Conservation (phyloP, 768 basidiomycete species). For the Tephrocybe sp. region DNA sequence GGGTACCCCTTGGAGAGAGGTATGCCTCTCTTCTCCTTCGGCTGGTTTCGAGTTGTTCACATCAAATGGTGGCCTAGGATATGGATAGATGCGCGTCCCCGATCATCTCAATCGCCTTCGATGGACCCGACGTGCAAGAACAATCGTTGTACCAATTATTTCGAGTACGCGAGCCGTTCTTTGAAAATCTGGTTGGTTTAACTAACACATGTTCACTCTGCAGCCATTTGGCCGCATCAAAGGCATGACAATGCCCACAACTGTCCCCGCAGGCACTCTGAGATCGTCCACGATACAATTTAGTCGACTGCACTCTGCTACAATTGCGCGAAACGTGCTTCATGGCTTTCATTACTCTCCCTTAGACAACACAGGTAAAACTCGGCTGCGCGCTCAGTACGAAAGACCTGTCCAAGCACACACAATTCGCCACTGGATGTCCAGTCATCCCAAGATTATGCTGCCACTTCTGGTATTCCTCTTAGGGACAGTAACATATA, state of each 20-base stretch:
- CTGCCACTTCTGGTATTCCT: constrained; percentile 82
- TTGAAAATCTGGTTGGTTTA: background rate
- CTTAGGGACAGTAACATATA: constrained; percentile 86
- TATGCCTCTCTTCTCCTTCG: constrained; percentile 24
- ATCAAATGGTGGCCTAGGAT: constrained; percentile 59
- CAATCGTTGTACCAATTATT: constrained; percentile 76
- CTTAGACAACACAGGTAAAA: constrained; percentile 33
- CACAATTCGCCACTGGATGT: constrained; percentile 73
- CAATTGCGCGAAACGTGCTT: constrained; percentile 79
- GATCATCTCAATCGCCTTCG: constrained; percentile 75
- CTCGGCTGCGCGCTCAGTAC: constrained; percentile 53
- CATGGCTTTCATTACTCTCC: constrained; percentile 43
- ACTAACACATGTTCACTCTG: background rate
- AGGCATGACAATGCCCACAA: constrained; percentile 58
- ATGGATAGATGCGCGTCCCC: constrained; percentile 78
- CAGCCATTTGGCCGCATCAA: constrained; percentile 83
- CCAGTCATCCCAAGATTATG: constrained; percentile 82
- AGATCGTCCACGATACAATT: constrained; percentile 68
- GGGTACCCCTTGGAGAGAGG: constrained; percentile 82
- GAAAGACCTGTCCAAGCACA: constrained; percentile 65
- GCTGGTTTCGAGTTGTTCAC: background rate
- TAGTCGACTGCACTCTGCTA: constrained; percentile 60
- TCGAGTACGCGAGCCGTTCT: constrained; percentile 47
- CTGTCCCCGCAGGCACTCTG: constrained; percentile 62
- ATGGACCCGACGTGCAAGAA: constrained; percentile 84